A percentile compares a stretch with the other conserved stretches of the same genome.
Evolutionary conservation across 176 grass and related monocot genomes (phyloP).

Genomic region (Eremochloa ophiuroides): DNA sequence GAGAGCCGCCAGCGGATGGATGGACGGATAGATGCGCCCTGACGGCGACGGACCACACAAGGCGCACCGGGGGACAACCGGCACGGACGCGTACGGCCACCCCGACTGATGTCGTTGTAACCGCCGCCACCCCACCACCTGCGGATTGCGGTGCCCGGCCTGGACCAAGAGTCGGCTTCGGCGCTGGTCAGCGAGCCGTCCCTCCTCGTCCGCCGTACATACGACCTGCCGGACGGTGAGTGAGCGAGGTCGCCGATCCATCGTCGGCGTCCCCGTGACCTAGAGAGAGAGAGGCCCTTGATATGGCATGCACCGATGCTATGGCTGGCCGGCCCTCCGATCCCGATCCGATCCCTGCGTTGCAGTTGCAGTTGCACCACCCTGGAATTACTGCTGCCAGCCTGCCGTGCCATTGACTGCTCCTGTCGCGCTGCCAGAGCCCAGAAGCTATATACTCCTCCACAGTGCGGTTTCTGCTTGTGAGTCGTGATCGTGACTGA

Average conservation of each 20-base stretch:
- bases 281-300: constrained; percentile 6
- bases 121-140: neutral
- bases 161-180: neutral
- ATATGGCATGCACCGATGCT: neutral
- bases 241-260: neutral
- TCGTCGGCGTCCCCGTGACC: neutral
- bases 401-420: neutral
- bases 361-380: neutral
- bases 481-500: too few species aligned
- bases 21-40: neutral
- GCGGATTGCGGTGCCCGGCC: neutral
- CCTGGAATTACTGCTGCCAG: neutral
- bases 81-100: neutral
- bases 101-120: neutral
- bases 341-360: neutral
- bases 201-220: neutral
- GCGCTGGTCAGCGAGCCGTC: too few species aligned
- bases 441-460: too few species aligned
- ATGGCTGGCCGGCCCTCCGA: neutral
- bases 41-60: neutral
- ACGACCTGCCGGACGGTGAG: neutral
- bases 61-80: too few species aligned
- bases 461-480: neutral
- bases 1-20: too few species aligned
- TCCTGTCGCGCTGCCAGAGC: neutral